These are phyloP conservation scores for Fusarium odoratissimum DNA, from an alignment of 2,329 filamentous ascomycete species.

Conservation along the genomic window DNA sequence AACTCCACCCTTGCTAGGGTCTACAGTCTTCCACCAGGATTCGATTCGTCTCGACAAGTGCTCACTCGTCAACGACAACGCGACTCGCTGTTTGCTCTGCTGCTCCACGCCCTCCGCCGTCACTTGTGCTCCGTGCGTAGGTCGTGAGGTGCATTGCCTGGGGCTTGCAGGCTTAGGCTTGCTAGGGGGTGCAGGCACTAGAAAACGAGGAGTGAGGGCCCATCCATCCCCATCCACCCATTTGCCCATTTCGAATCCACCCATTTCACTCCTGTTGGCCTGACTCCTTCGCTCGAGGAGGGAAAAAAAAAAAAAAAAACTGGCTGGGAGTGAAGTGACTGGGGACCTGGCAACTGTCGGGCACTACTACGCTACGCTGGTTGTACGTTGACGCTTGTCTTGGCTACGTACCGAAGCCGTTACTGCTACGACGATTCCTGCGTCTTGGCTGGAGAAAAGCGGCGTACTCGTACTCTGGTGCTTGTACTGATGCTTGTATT, in stretches of 20 bases:
- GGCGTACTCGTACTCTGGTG: slow-evolving; percentile 32
- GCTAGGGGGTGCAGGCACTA: slow-evolving; percentile 12
- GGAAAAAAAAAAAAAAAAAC: neutral
- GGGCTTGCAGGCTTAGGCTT: slow-evolving; percentile 7
- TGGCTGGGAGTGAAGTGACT: slow-evolving; percentile 17
- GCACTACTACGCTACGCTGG: slow-evolving; percentile 30
- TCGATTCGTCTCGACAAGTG: slow-evolving; percentile 9
- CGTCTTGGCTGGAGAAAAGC: neutral
- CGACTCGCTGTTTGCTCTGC: slow-evolving; percentile 21
- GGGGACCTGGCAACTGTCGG: slow-evolving; percentile 28
- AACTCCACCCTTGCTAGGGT: slow-evolving; percentile 6
- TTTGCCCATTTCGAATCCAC: slow-evolving; percentile 15
- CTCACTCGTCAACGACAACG: slow-evolving; percentile 21
- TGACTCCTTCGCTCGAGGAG: neutral
- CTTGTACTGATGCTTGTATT: slow-evolving; percentile 11
- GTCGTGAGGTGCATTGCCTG: slow-evolving; percentile 35
- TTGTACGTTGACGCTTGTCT: slow-evolving; percentile 17
- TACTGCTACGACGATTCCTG: slow-evolving; percentile 22
- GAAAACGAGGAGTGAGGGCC: neutral
- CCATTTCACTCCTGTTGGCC: slow-evolving; percentile 14
- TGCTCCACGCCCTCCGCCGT: slow-evolving; percentile 40
- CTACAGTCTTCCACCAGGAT: slow-evolving; percentile 8
- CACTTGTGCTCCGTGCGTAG: slow-evolving; percentile 32
- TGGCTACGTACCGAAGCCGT: slow-evolving; percentile 29
- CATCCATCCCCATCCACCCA: slow-evolving; percentile 12